Evolutionary conservation across 805 yeast genomes (phyloP).

Genomic region (Ogataea methylovora): DNA sequence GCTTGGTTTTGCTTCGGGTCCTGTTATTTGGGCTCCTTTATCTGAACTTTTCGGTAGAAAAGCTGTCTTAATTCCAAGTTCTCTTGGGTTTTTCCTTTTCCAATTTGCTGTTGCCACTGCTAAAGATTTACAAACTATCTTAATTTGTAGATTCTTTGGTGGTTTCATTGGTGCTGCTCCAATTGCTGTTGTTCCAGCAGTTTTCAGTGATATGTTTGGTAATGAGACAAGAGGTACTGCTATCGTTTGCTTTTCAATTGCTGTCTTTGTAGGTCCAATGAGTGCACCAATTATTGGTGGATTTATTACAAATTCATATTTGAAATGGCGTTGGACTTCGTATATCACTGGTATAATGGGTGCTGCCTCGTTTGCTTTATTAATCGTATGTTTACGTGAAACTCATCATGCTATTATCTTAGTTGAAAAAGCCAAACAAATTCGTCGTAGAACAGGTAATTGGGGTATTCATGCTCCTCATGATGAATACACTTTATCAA

Average conservation of each 20-base stretch:
- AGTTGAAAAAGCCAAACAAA: conserved; percentile 50
- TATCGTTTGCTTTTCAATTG: conserved; percentile 59
- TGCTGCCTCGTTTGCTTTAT: conserved; percentile 28
- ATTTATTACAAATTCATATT: conserved; percentile 42
- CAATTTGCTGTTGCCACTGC: conserved; percentile 74
- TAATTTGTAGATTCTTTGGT: conserved; percentile 72
- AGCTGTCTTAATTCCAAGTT: conserved; percentile 47
- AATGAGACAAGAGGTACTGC: conserved; percentile 68
- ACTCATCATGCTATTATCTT: conserved; percentile 67
- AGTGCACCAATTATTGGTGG: conserved; percentile 76
- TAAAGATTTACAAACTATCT: conserved; percentile 66
- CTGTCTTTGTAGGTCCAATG: conserved; percentile 75
- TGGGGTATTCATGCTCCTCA: conserved; percentile 81
- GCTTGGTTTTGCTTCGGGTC: conserved; percentile 92
- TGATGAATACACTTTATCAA: conserved; percentile 49
- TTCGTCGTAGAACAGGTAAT: conserved; percentile 65
- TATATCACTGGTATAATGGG: conserved; percentile 64
- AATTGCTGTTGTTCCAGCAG: conserved; percentile 79
- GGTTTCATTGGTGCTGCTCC: conserved; percentile 84
- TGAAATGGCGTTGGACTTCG: conserved; percentile 83
- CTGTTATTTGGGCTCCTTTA: conserved; percentile 82
- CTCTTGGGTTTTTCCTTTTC: conserved; percentile 51
- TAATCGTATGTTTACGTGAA: conserved; percentile 44
- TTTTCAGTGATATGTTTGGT: conserved; percentile 75
- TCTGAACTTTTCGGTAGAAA: conserved; percentile 76